Base-by-base conservation (phyloP, 2,329 filamentous ascomycete species). In the Sarocladium oryzae region DNA sequence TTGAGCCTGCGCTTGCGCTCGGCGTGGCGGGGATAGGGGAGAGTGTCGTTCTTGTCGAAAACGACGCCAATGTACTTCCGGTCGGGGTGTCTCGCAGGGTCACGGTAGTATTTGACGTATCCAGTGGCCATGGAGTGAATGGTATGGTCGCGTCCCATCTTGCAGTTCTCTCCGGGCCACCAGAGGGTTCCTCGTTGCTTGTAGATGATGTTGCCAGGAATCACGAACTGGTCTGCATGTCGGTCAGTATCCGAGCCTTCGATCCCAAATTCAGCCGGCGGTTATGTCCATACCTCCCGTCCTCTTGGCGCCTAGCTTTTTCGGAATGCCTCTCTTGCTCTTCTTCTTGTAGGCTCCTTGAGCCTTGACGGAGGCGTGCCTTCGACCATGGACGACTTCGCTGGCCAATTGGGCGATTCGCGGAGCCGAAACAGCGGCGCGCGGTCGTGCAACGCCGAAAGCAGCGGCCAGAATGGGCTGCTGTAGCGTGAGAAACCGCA, bases 181-280 rank as follows among this genome's bases (percentile, higher is more conserved):
- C 93, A 99, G 62, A 85, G 81, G 3, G 93, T 95, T 61, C 93
- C 93, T 62, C 92, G 86, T 71, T 99, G 93, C 66, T 89, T 90
- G 81, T 93, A 99, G 71, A 99, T 88, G 70, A 99, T 99, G 75
- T 96, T 97, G 51, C 93, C 93, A 4, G 91, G 87, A 53, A 96
- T 86, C 32, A 99, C 93, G 68, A 86, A 95, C 74, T 96, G 87
- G 66, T 92, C 87, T 91, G 63, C 7, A 1, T 9, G 11, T 21
- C 11, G 21, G 16, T 51, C 41, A 49, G 33, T 35, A 4, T 54
- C 26, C 9, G 11, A 3, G 6, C 16, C 5, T 6, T 11, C 28
- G 3, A 15, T 13, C 16, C 10, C 18, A 26, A 9, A 9, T 23
- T 26, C 18, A 15, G 2, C 2, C 10, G 21, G 9, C 11, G 3